A percentile compares a stretch with the other conserved stretches of the same genome.
phyloP scores from a whole-genome alignment of 345 rosid genomes.

The Hibiscus syriacus region DNA sequence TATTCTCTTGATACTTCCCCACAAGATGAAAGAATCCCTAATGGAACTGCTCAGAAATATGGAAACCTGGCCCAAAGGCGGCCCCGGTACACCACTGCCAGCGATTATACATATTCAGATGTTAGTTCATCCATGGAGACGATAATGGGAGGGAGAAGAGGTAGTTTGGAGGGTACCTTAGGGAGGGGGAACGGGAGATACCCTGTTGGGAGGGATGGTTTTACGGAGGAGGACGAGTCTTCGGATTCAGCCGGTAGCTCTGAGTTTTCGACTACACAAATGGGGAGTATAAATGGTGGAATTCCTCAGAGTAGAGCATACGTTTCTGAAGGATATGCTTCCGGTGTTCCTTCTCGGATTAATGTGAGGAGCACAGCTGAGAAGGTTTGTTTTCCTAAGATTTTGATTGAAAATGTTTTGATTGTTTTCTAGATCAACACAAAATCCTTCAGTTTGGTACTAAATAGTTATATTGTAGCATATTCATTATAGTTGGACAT shows the following conservation, averaged over 20 bases:
- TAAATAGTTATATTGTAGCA: background rate
- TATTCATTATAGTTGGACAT: background rate
- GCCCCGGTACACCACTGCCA: conserved; percentile 27
- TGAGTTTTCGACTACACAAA: conserved; percentile 55
- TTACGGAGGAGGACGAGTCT: conserved; percentile 52
- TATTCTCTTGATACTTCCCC: conserved; percentile 69
- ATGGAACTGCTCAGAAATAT: conserved; percentile 25
- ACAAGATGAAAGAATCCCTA: conserved; percentile 42
- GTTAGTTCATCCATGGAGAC: conserved; percentile 87
- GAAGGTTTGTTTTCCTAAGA: conserved; percentile 38
- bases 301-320: conserved; percentile 36
- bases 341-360: conserved; percentile 38
- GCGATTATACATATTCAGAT: conserved; percentile 57
- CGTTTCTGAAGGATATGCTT: conserved; percentile 45
- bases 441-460: background rate
- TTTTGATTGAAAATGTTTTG: background rate
- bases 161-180: conserved; percentile 24
- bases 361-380: conserved; percentile 24
- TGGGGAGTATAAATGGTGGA: conserved; percentile 40
- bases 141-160: conserved; percentile 28
- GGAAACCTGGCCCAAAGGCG: conserved; percentile 22
- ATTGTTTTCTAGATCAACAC: background rate
- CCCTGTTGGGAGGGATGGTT: conserved; percentile 34
- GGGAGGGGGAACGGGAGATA: conserved; percentile 28
- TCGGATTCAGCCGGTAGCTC: conserved; percentile 86